A percentile compares a stretch with the other conserved stretches of the same genome.
phyloP scores from a whole-genome alignment of 2,329 filamentous ascomycete genomes.

The Fusarium decemcellulare region DNA sequence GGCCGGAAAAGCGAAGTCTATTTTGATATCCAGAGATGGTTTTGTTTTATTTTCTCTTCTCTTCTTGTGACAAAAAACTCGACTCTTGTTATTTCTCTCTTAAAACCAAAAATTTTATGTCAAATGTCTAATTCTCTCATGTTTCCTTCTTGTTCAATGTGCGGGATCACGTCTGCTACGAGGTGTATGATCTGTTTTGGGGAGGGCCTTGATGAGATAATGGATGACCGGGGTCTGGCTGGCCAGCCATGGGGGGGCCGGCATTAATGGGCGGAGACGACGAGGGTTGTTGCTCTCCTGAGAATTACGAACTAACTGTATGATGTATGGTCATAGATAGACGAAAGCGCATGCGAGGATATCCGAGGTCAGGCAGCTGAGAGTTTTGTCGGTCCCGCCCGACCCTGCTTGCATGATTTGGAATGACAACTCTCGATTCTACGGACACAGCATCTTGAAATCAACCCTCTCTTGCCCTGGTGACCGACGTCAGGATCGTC shows the following conservation, averaged over 20 bases:
- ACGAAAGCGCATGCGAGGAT: conserved; percentile 24
- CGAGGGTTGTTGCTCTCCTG: conserved; percentile 4
- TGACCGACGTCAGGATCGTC: conserved; percentile 36
- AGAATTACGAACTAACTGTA: conserved; percentile 35
- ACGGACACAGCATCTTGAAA: conserved; percentile 13
- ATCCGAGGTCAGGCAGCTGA: conserved; percentile 5
- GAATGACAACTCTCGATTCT: conserved; percentile 17
- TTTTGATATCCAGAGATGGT: conserved; percentile 38
- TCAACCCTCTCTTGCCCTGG: conserved; percentile 7
- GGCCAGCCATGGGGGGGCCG: conserved; percentile 12
- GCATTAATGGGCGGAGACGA: conserved; percentile 7
- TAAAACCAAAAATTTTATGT: conserved; percentile 34
- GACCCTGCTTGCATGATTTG: conserved; percentile 13
- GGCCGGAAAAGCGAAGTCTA: conserved; percentile 43
- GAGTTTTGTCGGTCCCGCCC: conserved; percentile 15
- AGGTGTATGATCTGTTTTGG: background rate
- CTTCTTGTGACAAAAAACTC: conserved; percentile 42
- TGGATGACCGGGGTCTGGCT: conserved; percentile 19
- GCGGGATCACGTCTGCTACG: conserved; percentile 23
- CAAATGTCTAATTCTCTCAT: conserved; percentile 25
- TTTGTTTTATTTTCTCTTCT: conserved; percentile 21
- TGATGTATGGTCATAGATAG: conserved; percentile 35
- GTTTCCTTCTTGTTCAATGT: conserved; percentile 17
- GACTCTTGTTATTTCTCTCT: conserved; percentile 43
- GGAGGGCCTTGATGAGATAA: conserved; percentile 24